Conservation (phyloP, 1,284 basidiomycete species). For the Testicularia cyperi region DNA sequence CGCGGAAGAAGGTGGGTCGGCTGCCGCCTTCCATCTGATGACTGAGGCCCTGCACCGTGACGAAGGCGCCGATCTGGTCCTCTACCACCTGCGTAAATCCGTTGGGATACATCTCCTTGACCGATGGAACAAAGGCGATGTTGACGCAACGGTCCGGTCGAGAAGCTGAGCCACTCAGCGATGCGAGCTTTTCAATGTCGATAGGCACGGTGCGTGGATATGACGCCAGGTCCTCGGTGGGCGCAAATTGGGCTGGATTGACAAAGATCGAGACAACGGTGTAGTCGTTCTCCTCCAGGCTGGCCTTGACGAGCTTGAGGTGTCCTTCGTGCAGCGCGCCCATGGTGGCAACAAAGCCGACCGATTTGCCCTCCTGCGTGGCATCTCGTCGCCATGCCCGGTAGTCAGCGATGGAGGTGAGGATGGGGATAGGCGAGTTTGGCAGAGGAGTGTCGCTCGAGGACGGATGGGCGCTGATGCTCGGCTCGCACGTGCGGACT, state of each 20-base stretch:
- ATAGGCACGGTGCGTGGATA: constrained; percentile 75
- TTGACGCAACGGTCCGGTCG: constrained; percentile 12
- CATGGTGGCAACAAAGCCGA: constrained; percentile 96
- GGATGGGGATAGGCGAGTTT: constrained; percentile 71
- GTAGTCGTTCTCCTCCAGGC: constrained; percentile 75
- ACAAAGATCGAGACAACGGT: constrained; percentile 96
- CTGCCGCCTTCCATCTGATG: constrained; percentile 82
- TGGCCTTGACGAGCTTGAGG: constrained; percentile 72
- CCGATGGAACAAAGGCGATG: constrained; percentile 44
- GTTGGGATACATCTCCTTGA: constrained; percentile 70
- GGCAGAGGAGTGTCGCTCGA: constrained; percentile 19
- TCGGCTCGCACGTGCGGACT: too few relatives aligned
- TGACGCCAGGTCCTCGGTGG: constrained; percentile 84
- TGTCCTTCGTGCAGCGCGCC: constrained; percentile 93
- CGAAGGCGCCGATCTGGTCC: constrained; percentile 81
- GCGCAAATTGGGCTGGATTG: constrained; percentile 96
- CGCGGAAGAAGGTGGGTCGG: constrained; percentile 89
- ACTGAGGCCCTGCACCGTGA: constrained; percentile 81
- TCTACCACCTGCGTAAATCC: constrained; percentile 79
- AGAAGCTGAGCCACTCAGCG: background rate
- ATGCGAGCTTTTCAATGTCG: constrained; percentile 48
- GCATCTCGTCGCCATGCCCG: constrained; percentile 75
- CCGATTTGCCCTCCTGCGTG: constrained; percentile 60
- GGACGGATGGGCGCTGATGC: constrained; percentile 6
- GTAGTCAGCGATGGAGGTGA: constrained; percentile 71